phyloP scores from a whole-genome alignment of 2,329 filamentous ascomycete genomes.

The Fusarium drepaniforme region DNA sequence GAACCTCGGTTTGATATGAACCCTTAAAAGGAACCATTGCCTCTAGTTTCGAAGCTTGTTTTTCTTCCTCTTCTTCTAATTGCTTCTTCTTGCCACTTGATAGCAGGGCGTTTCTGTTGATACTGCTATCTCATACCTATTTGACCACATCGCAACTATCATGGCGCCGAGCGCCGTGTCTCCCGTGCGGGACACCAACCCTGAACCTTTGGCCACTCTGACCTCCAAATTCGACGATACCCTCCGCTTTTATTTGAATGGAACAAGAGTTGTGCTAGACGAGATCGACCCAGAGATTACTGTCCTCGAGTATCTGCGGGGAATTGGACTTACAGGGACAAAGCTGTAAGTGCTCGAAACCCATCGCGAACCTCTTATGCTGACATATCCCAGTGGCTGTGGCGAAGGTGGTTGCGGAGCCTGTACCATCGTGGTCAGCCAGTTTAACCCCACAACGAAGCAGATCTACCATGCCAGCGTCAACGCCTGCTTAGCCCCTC shows the following conservation, averaged over 20 bases:
- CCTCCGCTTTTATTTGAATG: slow-evolving; percentile 93
- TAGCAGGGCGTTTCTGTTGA: background rate
- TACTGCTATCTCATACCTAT: background rate
- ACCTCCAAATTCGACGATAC: slow-evolving; percentile 88
- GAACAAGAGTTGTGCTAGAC: slow-evolving; percentile 88
- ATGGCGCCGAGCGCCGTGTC: slow-evolving; percentile 71
- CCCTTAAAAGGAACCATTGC: slow-evolving; percentile 20
- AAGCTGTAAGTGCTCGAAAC: slow-evolving; percentile 72
- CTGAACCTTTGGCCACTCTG: slow-evolving; percentile 58
- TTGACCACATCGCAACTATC: slow-evolving; percentile 6
- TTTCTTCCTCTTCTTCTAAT: background rate
- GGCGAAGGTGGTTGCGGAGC: slow-evolving; percentile 97
- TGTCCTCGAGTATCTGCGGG: slow-evolving; percentile 90
- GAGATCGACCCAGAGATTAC: slow-evolving; percentile 92
- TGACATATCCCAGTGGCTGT: slow-evolving; percentile 72
- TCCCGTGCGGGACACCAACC: slow-evolving; percentile 55
- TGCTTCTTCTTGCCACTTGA: background rate
- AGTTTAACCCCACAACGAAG: slow-evolving; percentile 92
- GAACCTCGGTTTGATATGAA: slow-evolving; percentile 40
- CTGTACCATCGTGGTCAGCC: slow-evolving; percentile 94
- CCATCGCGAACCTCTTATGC: background rate
- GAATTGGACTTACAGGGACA: slow-evolving; percentile 93
- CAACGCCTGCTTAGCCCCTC: slow-evolving; percentile 93
- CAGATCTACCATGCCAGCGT: slow-evolving; percentile 96
- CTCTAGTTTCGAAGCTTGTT: slow-evolving; percentile 2